Percentiles rank a stretch among this genome's conserved stretches.
Evolutionary conservation across 1,139 yeast species (phyloP).

Genomic region (Zygoascus meyerae): DNA sequence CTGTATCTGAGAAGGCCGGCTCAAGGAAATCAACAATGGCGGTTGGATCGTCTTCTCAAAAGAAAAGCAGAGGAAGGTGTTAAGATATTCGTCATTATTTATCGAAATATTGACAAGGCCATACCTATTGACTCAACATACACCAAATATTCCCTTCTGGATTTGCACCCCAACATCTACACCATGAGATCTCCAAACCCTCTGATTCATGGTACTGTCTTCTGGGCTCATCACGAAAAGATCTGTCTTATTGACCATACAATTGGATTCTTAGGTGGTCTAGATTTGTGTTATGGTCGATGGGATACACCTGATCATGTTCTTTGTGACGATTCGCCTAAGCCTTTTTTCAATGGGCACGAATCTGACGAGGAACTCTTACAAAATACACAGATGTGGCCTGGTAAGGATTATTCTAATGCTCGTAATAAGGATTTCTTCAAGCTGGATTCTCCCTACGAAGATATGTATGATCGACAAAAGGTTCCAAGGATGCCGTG

Average conservation of each 20-base stretch:
- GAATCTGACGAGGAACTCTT: slow-evolving; percentile 15
- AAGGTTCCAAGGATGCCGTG: slow-evolving; percentile 94
- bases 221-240: slow-evolving; percentile 99
- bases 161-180: slow-evolving; percentile 78
- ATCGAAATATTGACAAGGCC: slow-evolving; percentile 89
- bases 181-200: slow-evolving; percentile 95
- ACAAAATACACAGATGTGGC: slow-evolving; percentile 57
- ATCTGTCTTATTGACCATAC: slow-evolving; percentile 81
- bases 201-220: slow-evolving; percentile 82
- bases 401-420: slow-evolving; percentile 96
- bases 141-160: slow-evolving; percentile 88
- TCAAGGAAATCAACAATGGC: slow-evolving; percentile 89
- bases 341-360: slow-evolving; percentile 33
- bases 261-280: slow-evolving; percentile 89
- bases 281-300: slow-evolving; percentile 92
- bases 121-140: slow-evolving; percentile 92
- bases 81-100: slow-evolving; percentile 86
- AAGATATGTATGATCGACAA: slow-evolving; percentile 84
- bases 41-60: slow-evolving; percentile 82
- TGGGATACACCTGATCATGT: slow-evolving; percentile 97
- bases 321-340: slow-evolving; percentile 62
- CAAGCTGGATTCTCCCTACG: slow-evolving; percentile 78
- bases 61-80: slow-evolving; percentile 94
- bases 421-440: slow-evolving; percentile 87
- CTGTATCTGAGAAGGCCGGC: slow-evolving; percentile 89